These are phyloP conservation scores for Torulaspora delbrueckii DNA, from an alignment of 805 yeast species.

Conservation along the genomic window DNA sequence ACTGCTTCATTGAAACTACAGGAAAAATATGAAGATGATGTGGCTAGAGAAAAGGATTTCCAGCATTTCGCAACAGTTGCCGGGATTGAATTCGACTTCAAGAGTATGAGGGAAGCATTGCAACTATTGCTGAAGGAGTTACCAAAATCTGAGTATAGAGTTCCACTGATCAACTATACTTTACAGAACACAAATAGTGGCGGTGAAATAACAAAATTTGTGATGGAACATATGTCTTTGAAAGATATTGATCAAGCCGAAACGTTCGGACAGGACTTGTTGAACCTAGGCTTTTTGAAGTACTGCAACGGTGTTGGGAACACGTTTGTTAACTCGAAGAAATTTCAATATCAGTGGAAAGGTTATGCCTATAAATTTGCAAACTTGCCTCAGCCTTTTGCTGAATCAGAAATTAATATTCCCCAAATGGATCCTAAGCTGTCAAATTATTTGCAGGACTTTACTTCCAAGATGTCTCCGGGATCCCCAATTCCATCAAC, in stretches of 20 bases:
- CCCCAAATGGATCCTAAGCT: slow-evolving; percentile 14
- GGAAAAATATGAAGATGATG: slow-evolving; percentile 20
- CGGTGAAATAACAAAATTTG: slow-evolving; percentile 31
- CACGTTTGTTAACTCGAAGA: slow-evolving; percentile 71
- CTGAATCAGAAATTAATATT: slow-evolving; percentile 7
- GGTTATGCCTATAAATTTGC: slow-evolving; percentile 58
- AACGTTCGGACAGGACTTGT: slow-evolving; percentile 65
- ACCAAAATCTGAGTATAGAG: slow-evolving; percentile 51
- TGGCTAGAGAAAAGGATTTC: slow-evolving; percentile 30
- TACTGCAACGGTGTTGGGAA: slow-evolving; percentile 55
- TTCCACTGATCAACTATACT: slow-evolving; percentile 48
- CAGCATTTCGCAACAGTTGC: slow-evolving; percentile 30
- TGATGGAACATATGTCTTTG: slow-evolving; percentile 28
- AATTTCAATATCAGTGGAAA: slow-evolving; percentile 77
- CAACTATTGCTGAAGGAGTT: slow-evolving; percentile 43
- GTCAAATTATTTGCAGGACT: slow-evolving; percentile 15
- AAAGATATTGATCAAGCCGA: slow-evolving; percentile 57
- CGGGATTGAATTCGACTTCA: slow-evolving; percentile 33
- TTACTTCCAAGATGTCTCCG: slow-evolving; percentile 14
- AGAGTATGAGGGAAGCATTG: slow-evolving; percentile 39
- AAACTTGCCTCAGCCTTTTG: slow-evolving; percentile 30
- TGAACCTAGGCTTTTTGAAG: slow-evolving; percentile 55
- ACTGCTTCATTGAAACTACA: slow-evolving; percentile 24
- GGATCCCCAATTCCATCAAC: slow-evolving; percentile 1
- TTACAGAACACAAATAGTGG: slow-evolving; percentile 34